Percentiles rank a stretch among this genome's conserved stretches.
Evolutionary conservation across 148 eudicot species (phyloP).

Genomic region (Vaccinium darrowii): DNA sequence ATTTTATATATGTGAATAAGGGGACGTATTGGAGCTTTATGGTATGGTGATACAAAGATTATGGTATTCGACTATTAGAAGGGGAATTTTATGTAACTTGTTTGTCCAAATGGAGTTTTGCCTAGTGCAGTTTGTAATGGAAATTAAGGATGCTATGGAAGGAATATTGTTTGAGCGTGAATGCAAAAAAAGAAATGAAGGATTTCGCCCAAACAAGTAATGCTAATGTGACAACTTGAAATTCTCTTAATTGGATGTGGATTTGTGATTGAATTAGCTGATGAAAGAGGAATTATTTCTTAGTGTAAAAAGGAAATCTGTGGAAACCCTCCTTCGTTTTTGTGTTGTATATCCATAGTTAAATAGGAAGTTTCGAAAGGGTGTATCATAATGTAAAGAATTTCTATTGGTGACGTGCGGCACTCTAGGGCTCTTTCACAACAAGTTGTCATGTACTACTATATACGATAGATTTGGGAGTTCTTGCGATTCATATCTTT

Average conservation of each 20-base stretch:
- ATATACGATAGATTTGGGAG: background rate
- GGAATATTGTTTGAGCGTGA: background rate
- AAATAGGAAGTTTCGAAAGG: background rate
- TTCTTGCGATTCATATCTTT: background rate
- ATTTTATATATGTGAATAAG: background rate
- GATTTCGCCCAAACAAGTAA: background rate
- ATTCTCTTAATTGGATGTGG: background rate
- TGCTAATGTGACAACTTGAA: background rate
- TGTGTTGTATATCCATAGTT: background rate
- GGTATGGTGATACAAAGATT: background rate
- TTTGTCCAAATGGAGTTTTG: background rate
- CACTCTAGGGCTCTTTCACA: background rate
- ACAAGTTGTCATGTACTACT: background rate
- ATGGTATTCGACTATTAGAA: background rate
- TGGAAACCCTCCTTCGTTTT: background rate
- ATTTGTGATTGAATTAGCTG: background rate
- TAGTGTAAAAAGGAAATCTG: background rate
- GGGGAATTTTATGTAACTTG: background rate
- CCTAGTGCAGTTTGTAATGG: background rate
- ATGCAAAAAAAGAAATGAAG: background rate
- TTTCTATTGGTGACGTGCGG: background rate
- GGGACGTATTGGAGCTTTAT: background rate
- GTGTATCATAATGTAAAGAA: background rate
- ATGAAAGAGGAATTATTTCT: background rate
- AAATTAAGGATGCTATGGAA: background rate